These are phyloP conservation scores for Pseudogymnoascus destructans DNA, from an alignment of 2,329 filamentous ascomycete species.

Conservation along the genomic window DNA sequence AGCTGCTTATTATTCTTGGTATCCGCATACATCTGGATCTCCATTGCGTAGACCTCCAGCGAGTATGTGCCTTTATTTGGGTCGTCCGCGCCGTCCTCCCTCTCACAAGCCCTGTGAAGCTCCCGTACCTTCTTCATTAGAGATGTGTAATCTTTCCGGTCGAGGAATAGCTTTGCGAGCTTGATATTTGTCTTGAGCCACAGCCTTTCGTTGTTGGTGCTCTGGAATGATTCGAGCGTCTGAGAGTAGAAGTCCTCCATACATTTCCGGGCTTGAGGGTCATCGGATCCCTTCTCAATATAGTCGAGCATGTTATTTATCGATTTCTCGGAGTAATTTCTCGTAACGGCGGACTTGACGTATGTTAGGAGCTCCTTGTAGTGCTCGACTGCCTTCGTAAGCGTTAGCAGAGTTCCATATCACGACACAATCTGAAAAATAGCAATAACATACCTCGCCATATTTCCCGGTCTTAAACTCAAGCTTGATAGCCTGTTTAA, in stretches of 20 bases:
- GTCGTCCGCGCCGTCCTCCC: constrained; percentile 76
- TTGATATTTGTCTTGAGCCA: constrained; percentile 99
- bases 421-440: not conserved
- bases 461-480: constrained; percentile 90
- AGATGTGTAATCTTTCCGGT: constrained; percentile 74
- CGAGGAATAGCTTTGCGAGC: constrained; percentile 78
- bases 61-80: constrained; percentile 93
- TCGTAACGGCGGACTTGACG: constrained; percentile 89
- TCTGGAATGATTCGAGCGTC: constrained; percentile 89
- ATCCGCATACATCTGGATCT: constrained; percentile 98
- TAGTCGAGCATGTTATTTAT: constrained; percentile 99
- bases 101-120: constrained; percentile 78
- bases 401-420: not conserved
- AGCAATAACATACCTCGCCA: constrained; percentile 45
- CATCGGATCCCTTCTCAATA: constrained; percentile 73
- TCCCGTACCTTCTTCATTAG: constrained; percentile 76
- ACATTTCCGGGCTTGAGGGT: constrained; percentile 58
- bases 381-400: constrained; percentile 65
- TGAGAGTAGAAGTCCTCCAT: constrained; percentile 94
- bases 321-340: constrained; percentile 97
- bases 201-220: constrained; percentile 89
- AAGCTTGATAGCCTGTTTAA: constrained; percentile 96
- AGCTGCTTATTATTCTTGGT: constrained; percentile 95
- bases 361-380: constrained; percentile 94
- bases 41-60: constrained; percentile 87